Base-by-base conservation (phyloP, 78 protist species). In the Polysphondylium violaceum region DNA sequence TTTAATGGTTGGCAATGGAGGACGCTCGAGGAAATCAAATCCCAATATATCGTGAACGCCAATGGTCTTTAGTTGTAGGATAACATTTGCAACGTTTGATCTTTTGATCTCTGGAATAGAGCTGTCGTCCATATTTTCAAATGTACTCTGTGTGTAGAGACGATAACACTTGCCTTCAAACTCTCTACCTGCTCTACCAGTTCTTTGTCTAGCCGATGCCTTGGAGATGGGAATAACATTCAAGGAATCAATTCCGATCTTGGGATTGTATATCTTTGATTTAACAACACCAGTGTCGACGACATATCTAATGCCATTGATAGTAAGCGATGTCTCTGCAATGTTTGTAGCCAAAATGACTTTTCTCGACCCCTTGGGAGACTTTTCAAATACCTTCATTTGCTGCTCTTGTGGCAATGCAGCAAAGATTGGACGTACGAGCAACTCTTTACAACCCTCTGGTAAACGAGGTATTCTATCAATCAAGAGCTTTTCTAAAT, bases 311-410 rank as follows among this genome's bases (percentile, higher is more conserved):
- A 96, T 92, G 23, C 97, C 98, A 44, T 94, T 40, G 79, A 98
- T 93, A 14, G 99, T 98, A 5, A 98, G 43, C 2, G 99, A 97
- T 0, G 99, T 98, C 56, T 98, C 99, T 2, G 99, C 99, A 25
- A 98, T 96, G 63, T 98, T 98, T 0, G 99, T 98, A 9, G 99
- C 93, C 0, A 97, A 71, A 12, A 97, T 78, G 29, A 96, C 93
- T 86, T 97, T 97, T 55, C 99, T 93, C 11, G 75, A 21, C 0
- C 97, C 97, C 5, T n/a, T 61, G 1, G 98, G 98, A 23, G 98
- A 68, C 6, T 89, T 93, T 23, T 67, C 97, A 44, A 97, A 97
- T 11, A 76, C 98, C 23, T 64, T 86, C 95, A 86, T 53, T 60
- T 97, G 98, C 58, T 74, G 76, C 27, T 88, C 96, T 36, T 77